Percentiles rank a stretch among this genome's conserved stretches.
Conservation (phyloP, 495 filamentous ascomycete genomes). For the Aspergillus sclerotiicarbonarius region DNA sequence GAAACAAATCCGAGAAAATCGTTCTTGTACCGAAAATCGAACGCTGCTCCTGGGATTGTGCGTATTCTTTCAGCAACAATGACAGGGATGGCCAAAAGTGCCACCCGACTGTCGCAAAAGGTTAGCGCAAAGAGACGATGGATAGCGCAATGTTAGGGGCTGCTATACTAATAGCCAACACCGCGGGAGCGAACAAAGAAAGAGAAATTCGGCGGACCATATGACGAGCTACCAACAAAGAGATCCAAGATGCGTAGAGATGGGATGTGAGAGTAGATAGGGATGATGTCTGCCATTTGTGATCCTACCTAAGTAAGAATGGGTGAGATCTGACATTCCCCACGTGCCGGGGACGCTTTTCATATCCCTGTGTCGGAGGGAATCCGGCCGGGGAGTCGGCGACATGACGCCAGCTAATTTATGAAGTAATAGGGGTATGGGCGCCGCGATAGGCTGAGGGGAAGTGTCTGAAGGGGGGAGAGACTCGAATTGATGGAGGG, state of each 20-base stretch:
- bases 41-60: not conserved
- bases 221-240: not conserved
- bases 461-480: not conserved
- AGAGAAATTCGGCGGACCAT: not conserved
- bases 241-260: not conserved
- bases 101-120: conserved; percentile 1
- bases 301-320: not conserved
- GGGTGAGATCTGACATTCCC: not conserved
- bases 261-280: not conserved
- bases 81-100: not conserved
- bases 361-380: not conserved
- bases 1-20: not conserved
- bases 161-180: not conserved
- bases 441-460: not conserved
- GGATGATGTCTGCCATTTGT: not conserved
- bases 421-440: not conserved
- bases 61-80: not conserved
- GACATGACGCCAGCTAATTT: conserved; percentile 1
- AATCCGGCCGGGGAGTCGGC: not conserved
- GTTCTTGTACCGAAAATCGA: not conserved
- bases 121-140: not conserved
- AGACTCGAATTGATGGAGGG: not conserved
- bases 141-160: not conserved
- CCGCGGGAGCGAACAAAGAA: not conserved
- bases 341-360: conserved; percentile 7